Conservation (phyloP, 441 rosid genomes). For the Gossypium lobatum region DNA sequence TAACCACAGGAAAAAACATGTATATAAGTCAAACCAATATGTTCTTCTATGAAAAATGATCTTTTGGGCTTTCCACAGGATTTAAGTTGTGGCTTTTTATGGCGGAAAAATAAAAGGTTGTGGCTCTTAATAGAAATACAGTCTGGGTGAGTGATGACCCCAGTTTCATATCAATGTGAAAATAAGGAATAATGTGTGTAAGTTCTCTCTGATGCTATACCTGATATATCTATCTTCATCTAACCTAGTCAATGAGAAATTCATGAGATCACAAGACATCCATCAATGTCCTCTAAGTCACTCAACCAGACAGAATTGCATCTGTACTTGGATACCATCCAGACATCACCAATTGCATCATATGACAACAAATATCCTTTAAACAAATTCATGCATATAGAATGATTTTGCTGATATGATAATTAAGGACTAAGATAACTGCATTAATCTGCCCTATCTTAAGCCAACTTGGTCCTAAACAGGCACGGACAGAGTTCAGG, state of each 20-base stretch:
- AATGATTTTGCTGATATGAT: neutral
- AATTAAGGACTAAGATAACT: neutral
- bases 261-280: slow-evolving; percentile 13
- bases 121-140: neutral
- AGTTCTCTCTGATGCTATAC: neutral
- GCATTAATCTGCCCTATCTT: neutral
- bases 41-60: neutral
- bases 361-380: neutral
- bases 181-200: neutral
- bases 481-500: neutral
- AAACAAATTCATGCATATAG: neutral
- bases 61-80: neutral
- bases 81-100: neutral
- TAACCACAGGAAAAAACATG: neutral
- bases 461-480: neutral
- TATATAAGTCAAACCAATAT: neutral
- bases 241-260: slow-evolving; percentile 17
- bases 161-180: neutral
- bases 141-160: neutral
- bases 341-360: slow-evolving; percentile 18
- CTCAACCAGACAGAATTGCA: slow-evolving; percentile 20
- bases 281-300: slow-evolving; percentile 16
- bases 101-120: no score
- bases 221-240: slow-evolving; percentile 16
- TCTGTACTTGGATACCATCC: slow-evolving; percentile 15